phyloP scores from a whole-genome alignment of 768 basidiomycete species.

The Hericium erinaceus region DNA sequence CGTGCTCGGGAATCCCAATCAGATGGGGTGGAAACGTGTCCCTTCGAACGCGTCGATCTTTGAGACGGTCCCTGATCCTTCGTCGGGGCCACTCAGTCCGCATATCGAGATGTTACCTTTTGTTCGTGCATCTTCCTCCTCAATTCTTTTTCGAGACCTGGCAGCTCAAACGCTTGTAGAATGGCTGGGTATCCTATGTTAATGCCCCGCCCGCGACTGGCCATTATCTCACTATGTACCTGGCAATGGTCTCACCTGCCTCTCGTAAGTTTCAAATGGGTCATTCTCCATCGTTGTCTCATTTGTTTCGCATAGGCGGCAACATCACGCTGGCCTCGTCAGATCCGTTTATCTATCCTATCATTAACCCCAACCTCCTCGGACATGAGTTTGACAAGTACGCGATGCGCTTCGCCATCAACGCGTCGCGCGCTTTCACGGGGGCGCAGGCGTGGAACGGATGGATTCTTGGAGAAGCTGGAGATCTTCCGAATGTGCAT shows the following conservation, averaged over 20 bases:
- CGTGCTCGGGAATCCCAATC: background rate
- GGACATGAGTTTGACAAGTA: conserved; percentile 1
- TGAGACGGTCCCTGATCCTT: conserved; percentile 6
- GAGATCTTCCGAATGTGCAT: background rate
- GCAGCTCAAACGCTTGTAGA: background rate
- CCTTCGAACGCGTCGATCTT: conserved; percentile 6
- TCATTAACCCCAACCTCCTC: conserved; percentile 17
- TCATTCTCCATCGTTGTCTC: background rate
- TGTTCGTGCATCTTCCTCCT: background rate
- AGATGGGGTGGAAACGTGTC: conserved; percentile 6
- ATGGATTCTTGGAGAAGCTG: background rate
- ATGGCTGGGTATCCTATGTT: conserved; percentile 2
- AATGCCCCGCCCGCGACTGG: conserved; percentile 11
- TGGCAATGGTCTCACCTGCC: conserved; percentile 13
- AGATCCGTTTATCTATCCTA: conserved; percentile 18
- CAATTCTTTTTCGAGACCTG: background rate
- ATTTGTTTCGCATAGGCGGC: conserved; percentile 12
- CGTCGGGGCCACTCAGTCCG: conserved; percentile 9
- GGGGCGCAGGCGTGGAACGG: conserved; percentile 3
- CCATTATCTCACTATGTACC: conserved; percentile 11
- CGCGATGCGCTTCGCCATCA: conserved; percentile 2
- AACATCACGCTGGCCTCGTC: conserved; percentile 17
- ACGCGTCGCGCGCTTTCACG: background rate
- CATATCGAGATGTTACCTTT: conserved; percentile 10
- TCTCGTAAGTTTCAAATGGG: conserved; percentile 11